Conservation (phyloP, 768 basidiomycete genomes). For the Kwoniella europaea region DNA sequence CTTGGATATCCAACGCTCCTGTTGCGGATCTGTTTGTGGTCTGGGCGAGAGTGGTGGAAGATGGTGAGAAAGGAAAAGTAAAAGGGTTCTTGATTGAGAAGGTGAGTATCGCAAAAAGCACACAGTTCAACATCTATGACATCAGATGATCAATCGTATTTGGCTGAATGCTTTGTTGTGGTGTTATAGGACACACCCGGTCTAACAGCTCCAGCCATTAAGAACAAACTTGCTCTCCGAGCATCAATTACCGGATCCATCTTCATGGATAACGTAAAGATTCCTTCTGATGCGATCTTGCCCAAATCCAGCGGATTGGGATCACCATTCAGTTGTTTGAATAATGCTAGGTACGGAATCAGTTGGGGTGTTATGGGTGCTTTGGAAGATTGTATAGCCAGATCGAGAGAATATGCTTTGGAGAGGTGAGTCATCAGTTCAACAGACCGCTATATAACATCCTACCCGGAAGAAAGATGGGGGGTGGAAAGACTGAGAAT, state of each 20-base stretch:
- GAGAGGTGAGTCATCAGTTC: slow-evolving; percentile 63
- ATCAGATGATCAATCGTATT: neutral
- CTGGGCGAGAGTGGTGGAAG: slow-evolving; percentile 70
- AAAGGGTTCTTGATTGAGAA: slow-evolving; percentile 91
- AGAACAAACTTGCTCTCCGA: slow-evolving; percentile 89
- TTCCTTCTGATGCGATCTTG: slow-evolving; percentile 74
- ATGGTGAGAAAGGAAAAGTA: slow-evolving; percentile 65
- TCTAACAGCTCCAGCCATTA: slow-evolving; percentile 81
- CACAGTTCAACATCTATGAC: no score
- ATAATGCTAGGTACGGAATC: slow-evolving; percentile 86
- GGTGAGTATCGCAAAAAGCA: slow-evolving; percentile 60
- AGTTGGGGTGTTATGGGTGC: slow-evolving; percentile 97
- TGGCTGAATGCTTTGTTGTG: neutral
- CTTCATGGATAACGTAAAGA: slow-evolving; percentile 87
- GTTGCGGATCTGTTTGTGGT: slow-evolving; percentile 91
- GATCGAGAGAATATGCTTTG: slow-evolving; percentile 79
- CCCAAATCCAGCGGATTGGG: slow-evolving; percentile 77
- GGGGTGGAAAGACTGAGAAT: neutral
- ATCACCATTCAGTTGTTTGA: slow-evolving; percentile 89
- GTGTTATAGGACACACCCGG: slow-evolving; percentile 73
- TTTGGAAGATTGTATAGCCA: slow-evolving; percentile 83
- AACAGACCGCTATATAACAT: no score
- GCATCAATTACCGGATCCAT: slow-evolving; percentile 66
- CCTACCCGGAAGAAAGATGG: no score
- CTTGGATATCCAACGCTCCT: slow-evolving; percentile 95